phyloP scores from a whole-genome alignment of 78 protist species.

The Anaeramoeba ignava region DNA sequence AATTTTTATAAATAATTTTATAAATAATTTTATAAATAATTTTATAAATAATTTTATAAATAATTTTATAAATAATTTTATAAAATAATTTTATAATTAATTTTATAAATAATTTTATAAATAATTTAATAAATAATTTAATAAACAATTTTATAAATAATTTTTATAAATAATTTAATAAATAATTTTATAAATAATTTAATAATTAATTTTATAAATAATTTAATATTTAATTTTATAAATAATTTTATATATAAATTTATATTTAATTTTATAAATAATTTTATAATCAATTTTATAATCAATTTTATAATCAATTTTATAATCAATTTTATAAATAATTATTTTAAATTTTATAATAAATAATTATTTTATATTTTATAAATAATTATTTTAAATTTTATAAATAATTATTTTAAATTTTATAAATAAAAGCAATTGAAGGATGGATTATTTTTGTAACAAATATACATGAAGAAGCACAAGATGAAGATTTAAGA shows the following conservation, averaged over 20 bases:
- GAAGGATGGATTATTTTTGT: conserved; percentile 80
- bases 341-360: background rate
- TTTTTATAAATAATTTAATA: conserved; percentile 5
- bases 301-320: background rate
- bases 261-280: conserved; percentile 3
- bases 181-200: background rate
- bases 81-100: background rate
- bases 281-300: background rate
- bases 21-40: conserved; percentile 5
- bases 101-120: background rate
- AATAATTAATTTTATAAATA: background rate
- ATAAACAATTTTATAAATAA: background rate
- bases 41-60: background rate
- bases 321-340: background rate
- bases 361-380: conserved; percentile 3
- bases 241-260: background rate
- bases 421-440: conserved; percentile 49
- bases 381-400: background rate
- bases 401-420: background rate
- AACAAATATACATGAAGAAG: conserved; percentile 68
- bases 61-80: background rate
- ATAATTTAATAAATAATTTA: background rate
- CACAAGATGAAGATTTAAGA: conserved; percentile 60
- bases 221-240: conserved; percentile 1
- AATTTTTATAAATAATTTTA: background rate